Conservation (phyloP, 1,284 basidiomycete species). For the Melampsora larici-populina region DNA sequence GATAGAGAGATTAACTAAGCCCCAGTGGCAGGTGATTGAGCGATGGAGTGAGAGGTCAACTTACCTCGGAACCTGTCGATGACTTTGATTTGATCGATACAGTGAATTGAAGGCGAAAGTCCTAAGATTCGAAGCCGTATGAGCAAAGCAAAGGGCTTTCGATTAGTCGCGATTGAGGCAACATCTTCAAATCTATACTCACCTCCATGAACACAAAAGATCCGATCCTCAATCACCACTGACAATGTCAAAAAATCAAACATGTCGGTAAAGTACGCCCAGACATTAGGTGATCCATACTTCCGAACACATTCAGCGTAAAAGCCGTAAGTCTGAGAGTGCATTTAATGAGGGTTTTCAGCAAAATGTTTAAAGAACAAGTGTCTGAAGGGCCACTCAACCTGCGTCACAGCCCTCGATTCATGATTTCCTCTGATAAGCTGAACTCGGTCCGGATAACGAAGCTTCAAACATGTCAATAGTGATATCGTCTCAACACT, state of each 20-base stretch:
- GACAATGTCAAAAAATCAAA: slow-evolving; percentile 98
- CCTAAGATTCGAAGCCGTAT: slow-evolving; percentile 58
- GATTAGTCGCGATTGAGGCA: neutral
- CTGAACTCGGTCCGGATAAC: slow-evolving; percentile 95
- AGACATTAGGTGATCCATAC: slow-evolving; percentile 92
- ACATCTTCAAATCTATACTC: slow-evolving; percentile 46
- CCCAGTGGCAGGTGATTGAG: neutral
- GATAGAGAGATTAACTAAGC: neutral
- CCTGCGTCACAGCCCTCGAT: slow-evolving; percentile 95
- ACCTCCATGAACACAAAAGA: slow-evolving; percentile 99
- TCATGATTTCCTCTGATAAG: slow-evolving; percentile 98
- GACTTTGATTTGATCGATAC: slow-evolving; percentile 98
- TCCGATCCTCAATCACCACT: slow-evolving; percentile 96
- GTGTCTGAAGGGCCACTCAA: slow-evolving; percentile 54
- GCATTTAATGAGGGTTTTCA: slow-evolving; percentile 47
- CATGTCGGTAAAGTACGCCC: slow-evolving; percentile 99
- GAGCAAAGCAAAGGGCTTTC: neutral
- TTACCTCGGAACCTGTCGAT: slow-evolving; percentile 93
- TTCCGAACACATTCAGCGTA: slow-evolving; percentile 98
- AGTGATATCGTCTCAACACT: slow-evolving; percentile 98
- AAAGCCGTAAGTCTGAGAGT: slow-evolving; percentile 87
- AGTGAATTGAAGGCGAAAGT: slow-evolving; percentile 94
- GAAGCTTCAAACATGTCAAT: slow-evolving; percentile 89
- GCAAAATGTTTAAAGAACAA: slow-evolving; percentile 42
- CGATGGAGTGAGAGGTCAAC: slow-evolving; percentile 43